Evolutionary conservation across 2,329 filamentous ascomycete genomes (phyloP).

Genomic region (Pyrenochaeta sp.): DNA sequence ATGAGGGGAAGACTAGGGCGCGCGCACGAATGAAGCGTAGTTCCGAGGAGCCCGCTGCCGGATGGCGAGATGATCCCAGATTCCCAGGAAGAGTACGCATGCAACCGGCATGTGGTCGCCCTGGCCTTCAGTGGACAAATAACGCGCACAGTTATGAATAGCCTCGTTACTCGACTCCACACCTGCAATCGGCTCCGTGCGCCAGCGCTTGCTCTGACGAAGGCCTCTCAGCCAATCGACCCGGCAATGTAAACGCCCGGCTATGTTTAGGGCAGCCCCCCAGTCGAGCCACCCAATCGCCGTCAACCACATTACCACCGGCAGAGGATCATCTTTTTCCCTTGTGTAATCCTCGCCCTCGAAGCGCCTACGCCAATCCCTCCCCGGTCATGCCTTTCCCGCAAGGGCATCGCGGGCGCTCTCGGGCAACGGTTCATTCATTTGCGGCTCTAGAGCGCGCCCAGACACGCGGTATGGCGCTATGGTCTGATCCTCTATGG

Average conservation of each 20-base stretch:
- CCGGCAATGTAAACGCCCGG: constrained; percentile 25
- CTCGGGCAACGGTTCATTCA: constrained; percentile 20
- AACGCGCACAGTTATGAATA: constrained; percentile 21
- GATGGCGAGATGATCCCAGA: constrained; percentile 1
- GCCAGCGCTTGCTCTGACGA: constrained; percentile 16
- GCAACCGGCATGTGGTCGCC: constrained; percentile 1
- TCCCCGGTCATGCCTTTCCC: constrained; percentile 22
- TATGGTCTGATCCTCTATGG: constrained; percentile 22
- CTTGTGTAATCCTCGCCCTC: constrained; percentile 18
- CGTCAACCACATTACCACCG: constrained; percentile 1
- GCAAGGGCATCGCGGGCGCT: constrained; percentile 41
- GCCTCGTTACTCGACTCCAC: constrained; percentile 12
- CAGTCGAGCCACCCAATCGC: constrained; percentile 30
- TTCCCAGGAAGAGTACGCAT: constrained; percentile 15
- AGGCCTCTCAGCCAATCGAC: constrained; percentile 25
- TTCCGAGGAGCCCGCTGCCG: neutral
- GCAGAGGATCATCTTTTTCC: constrained; percentile 33
- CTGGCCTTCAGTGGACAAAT: constrained; percentile 5
- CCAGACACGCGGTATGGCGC: constrained; percentile 25
- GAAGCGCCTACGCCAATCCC: constrained; percentile 39
- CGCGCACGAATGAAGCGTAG: neutral
- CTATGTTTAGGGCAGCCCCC: constrained; percentile 25
- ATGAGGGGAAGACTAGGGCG: constrained; percentile 2
- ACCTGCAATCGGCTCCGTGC: constrained; percentile 16
- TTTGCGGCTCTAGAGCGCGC: constrained; percentile 33